A percentile compares a stretch with the other conserved stretches of the same genome.
phyloP scores from a whole-genome alignment of 108 stramenopile genomes.

The Seminavis robusta region DNA sequence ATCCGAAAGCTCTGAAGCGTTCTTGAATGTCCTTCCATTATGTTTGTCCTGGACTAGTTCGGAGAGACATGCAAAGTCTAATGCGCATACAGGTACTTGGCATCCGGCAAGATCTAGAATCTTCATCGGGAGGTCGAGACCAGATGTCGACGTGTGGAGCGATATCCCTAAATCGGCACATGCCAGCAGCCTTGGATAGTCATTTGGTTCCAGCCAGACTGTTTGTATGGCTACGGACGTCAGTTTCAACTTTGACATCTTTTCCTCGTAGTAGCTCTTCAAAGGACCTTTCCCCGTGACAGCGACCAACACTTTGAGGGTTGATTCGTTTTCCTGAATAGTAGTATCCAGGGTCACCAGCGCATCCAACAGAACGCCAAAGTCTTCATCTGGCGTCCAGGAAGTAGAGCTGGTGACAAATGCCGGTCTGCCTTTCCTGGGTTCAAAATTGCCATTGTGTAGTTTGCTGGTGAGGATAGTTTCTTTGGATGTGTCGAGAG shows the following conservation, averaged over 20 bases:
- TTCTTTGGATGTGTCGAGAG: slow-evolving; percentile 17
- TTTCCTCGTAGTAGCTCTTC: slow-evolving; percentile 68
- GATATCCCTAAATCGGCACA: slow-evolving; percentile 90
- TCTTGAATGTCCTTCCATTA: slow-evolving; percentile 83
- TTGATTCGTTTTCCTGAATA: slow-evolving; percentile 17
- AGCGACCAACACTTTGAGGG: slow-evolving; percentile 60
- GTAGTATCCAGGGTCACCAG: slow-evolving; percentile 57
- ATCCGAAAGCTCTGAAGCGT: slow-evolving; percentile 49
- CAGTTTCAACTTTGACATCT: slow-evolving; percentile 47
- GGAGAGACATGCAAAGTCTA: slow-evolving; percentile 76
- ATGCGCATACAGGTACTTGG: slow-evolving; percentile 91
- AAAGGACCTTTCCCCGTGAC: slow-evolving; percentile 98
- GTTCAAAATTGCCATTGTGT: slow-evolving; percentile 15
- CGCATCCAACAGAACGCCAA: slow-evolving; percentile 89
- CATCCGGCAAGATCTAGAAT: slow-evolving; percentile 97
- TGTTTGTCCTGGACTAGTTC: slow-evolving; percentile 90
- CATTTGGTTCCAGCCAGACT: slow-evolving; percentile 89
- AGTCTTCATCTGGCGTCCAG: slow-evolving; percentile 99
- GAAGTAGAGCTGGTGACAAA: slow-evolving; percentile 91
- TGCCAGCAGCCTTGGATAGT: slow-evolving; percentile 92
- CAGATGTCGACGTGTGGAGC: slow-evolving; percentile 95
- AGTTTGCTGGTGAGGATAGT: slow-evolving; percentile 62
- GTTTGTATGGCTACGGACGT: slow-evolving; percentile 63
- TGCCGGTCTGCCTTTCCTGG: slow-evolving; percentile 68
- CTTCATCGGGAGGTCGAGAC: slow-evolving; percentile 99